Evolutionary conservation across 2,329 filamentous ascomycete species (phyloP), one percentile per base, ranked within the genome.

Genomic region (Lasiodiplodia sp.): DNA sequence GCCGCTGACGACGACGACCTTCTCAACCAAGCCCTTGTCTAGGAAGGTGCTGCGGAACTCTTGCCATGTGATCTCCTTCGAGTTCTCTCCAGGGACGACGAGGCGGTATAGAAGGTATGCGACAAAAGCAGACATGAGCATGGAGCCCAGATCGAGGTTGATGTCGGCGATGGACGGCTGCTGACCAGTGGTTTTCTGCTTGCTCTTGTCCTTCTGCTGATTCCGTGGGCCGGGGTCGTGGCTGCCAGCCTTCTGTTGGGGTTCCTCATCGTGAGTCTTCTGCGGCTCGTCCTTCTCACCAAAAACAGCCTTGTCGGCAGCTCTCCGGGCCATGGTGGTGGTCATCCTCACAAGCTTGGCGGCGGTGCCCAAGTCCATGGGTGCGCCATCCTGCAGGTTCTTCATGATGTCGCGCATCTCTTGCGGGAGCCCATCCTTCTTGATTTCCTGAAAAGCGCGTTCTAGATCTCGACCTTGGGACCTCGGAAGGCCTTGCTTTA

Each of bases 1-100:
- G 71, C 90, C 88, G 73, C 94, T 89, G 64, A 97, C 87, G 40
- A 97, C 90, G 21, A 90, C 90, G 73, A 99, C 86, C 83, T 94
- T 97, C 82, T 97, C 92, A 23, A 99, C 94, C 28, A 99, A 86
- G 8, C 96, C 96, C 85, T 97, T 97, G 82, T 97, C 94, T 70
- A 99, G 85, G 85, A 97, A 98, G 38, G 93, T 96, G 73, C 89
- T 94, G 71, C 92, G 87, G 82, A 99, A 93, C 82, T 99, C 96
- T 82, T 99, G 94, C 93, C 94, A 99, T 67, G 96, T 98, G 69
- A 99, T 97, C 78, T 99, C 95, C 75, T 89, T 85, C 67, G 83
- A 85, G 71, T 85, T 86, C 71, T 92, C 89, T 23, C 86, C 86
- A 3, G 90, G 90, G 69, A 93, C 86, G 68, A 95, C 82, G 71